phyloP scores from a whole-genome alignment of 2,329 filamentous ascomycete genomes.

The Neonectria faginata region DNA sequence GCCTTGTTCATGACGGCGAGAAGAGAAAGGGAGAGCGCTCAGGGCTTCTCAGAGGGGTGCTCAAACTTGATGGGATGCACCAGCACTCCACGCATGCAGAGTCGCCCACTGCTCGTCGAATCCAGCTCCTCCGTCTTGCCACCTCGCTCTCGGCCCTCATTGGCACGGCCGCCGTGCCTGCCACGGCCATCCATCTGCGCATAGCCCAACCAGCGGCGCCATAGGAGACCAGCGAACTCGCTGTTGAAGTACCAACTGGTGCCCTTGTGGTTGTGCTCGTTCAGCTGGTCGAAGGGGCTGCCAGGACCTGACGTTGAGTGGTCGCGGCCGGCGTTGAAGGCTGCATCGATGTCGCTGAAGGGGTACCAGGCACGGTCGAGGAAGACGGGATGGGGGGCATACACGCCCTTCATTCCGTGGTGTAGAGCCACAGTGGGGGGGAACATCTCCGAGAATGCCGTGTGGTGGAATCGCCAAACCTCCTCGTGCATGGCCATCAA shows the following conservation, averaged over 20 bases:
- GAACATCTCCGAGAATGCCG: conserved; percentile 86
- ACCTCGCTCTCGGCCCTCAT: conserved; percentile 60
- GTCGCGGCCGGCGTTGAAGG: conserved; percentile 82
- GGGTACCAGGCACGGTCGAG: conserved; percentile 81
- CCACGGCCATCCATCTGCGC: conserved; percentile 64
- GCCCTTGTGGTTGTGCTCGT: conserved; percentile 86
- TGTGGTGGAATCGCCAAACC: conserved; percentile 73
- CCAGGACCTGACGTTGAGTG: conserved; percentile 73
- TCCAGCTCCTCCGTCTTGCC: conserved; percentile 64
- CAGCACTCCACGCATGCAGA: conserved; percentile 84
- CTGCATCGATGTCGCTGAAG: conserved; percentile 72
- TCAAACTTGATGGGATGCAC: conserved; percentile 84
- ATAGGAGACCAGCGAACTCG: conserved; percentile 80
- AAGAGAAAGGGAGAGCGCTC: conserved; percentile 31
- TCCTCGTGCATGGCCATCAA: conserved; percentile 81
- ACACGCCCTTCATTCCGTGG: conserved; percentile 82
- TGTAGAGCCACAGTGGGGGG: conserved; percentile 77
- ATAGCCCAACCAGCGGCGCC: conserved; percentile 80
- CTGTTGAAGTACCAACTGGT: conserved; percentile 89
- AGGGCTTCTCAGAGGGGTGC: conserved; percentile 58
- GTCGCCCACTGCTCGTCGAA: conserved; percentile 66
- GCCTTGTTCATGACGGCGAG: conserved; percentile 47
- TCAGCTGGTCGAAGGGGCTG: conserved; percentile 73
- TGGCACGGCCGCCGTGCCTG: conserved; percentile 61
- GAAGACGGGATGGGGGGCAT: conserved; percentile 84